phyloP scores from a whole-genome alignment of 192 early-diverging fungal species.

The Neocallimastix lanati region DNA sequence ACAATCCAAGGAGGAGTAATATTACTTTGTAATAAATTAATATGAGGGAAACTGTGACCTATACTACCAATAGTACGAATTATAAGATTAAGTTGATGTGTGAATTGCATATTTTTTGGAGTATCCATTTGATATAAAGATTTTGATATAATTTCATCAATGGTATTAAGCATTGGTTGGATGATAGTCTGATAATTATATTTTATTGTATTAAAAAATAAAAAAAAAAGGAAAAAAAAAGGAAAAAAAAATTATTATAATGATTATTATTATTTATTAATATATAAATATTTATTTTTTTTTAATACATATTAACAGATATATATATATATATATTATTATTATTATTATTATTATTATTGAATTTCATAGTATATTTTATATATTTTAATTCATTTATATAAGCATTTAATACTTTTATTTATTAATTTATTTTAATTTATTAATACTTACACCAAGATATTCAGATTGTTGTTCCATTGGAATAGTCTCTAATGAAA shows the following conservation, averaged over 20 bases:
- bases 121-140: constrained; percentile 36
- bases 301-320: no score
- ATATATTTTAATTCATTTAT: no score
- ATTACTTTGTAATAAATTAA: constrained; percentile 12
- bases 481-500: constrained; percentile 54
- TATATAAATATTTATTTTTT: no score
- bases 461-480: constrained; percentile 50
- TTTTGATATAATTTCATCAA: constrained; percentile 52
- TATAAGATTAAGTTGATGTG: constrained; percentile 61
- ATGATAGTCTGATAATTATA: constrained; percentile 47
- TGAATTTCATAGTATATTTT: no score
- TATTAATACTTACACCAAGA: background rate
- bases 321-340: background rate
- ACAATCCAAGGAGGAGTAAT: constrained; percentile 30
- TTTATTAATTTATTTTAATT: no score
- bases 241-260: no score
- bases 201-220: no score
- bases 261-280: no score
- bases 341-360: no score
- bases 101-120: constrained; percentile 43
- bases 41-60: constrained; percentile 53
- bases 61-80: constrained; percentile 70
- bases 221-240: no score
- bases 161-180: constrained; percentile 54
- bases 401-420: no score